Evolutionary conservation across 2,329 filamentous ascomycete species (phyloP).

Genomic region (Nemania sp.): DNA sequence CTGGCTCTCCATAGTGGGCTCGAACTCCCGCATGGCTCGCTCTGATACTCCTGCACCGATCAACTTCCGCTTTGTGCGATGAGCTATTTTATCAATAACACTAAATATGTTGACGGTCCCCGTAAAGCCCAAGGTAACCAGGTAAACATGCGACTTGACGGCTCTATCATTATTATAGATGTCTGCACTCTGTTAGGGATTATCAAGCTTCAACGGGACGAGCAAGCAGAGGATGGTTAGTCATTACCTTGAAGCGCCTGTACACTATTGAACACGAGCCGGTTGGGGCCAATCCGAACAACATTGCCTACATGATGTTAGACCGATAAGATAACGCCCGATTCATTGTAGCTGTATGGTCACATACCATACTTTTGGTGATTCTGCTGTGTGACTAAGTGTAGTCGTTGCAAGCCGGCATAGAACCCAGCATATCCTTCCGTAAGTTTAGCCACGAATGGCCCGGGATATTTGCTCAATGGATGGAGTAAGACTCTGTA

Average conservation of each 20-base stretch:
- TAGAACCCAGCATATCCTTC: constrained; percentile 37
- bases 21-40: constrained; percentile 39
- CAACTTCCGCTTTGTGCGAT: constrained; percentile 36
- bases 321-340: neutral
- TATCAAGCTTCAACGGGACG: neutral
- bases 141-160: constrained; percentile 39
- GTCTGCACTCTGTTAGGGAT: constrained; percentile 31
- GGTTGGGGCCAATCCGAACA: constrained; percentile 35
- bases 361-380: constrained; percentile 39
- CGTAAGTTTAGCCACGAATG: constrained; percentile 35
- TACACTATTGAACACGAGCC: constrained; percentile 37
- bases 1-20: constrained; percentile 37
- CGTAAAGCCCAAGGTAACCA: constrained; percentile 32
- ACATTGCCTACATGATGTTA: constrained; percentile 26
- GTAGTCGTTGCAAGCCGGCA: constrained; percentile 27
- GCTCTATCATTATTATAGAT: constrained; percentile 41
- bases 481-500: constrained; percentile 37
- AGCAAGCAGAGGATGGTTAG: neutral
- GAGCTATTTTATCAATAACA: constrained; percentile 30
- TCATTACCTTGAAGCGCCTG: constrained; percentile 37
- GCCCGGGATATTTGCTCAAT: constrained; percentile 36
- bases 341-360: neutral
- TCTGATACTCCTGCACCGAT: constrained; percentile 38
- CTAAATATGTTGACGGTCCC: constrained; percentile 38
- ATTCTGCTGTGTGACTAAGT: constrained; percentile 32